Percentiles rank a stretch among this genome's conserved stretches.
Conservation (phyloP, 1,284 basidiomycete genomes). For the Inonotus hispidus region DNA sequence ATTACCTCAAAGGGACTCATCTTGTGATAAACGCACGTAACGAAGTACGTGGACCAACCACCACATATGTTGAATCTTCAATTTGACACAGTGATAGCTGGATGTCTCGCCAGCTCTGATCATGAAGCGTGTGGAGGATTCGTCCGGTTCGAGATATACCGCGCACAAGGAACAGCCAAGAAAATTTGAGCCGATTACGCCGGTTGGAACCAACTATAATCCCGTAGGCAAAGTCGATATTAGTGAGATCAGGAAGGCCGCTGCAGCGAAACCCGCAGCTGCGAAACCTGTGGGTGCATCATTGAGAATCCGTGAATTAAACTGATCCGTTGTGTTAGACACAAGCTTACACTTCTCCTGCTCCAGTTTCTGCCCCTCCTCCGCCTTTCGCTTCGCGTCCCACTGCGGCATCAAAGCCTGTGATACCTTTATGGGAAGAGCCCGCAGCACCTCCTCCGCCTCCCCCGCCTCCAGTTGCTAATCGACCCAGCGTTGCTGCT, state of each 20-base stretch:
- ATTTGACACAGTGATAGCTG: slow-evolving; percentile 37
- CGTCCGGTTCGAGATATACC: slow-evolving; percentile 91
- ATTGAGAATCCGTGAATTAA: not conserved
- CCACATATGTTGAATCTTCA: not conserved
- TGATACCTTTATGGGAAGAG: slow-evolving; percentile 37
- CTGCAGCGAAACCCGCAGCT: slow-evolving; percentile 26
- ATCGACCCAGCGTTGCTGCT: slow-evolving; percentile 43
- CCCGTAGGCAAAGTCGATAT: slow-evolving; percentile 72
- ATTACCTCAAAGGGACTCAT: slow-evolving; percentile 81
- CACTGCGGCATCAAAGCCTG: slow-evolving; percentile 37
- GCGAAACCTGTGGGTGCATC: slow-evolving; percentile 22
- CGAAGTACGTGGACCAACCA: slow-evolving; percentile 52
- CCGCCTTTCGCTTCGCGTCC: slow-evolving; percentile 39
- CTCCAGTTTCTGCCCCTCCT: slow-evolving; percentile 32
- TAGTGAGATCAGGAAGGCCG: slow-evolving; percentile 46
- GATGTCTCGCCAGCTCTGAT: slow-evolving; percentile 80
- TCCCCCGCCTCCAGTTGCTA: slow-evolving; percentile 44
- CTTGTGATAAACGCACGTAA: slow-evolving; percentile 90
- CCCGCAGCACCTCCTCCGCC: slow-evolving; percentile 33
- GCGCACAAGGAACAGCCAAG: slow-evolving; percentile 63
- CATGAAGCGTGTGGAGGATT: slow-evolving; percentile 84
- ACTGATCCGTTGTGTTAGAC: slow-evolving; percentile 21
- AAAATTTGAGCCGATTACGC: slow-evolving; percentile 63
- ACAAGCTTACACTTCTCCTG: slow-evolving; percentile 28
- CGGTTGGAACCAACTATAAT: slow-evolving; percentile 67